Evolutionary conservation across 2,329 filamentous ascomycete genomes (phyloP).

Genomic region (Calcarisporium arbuscula): DNA sequence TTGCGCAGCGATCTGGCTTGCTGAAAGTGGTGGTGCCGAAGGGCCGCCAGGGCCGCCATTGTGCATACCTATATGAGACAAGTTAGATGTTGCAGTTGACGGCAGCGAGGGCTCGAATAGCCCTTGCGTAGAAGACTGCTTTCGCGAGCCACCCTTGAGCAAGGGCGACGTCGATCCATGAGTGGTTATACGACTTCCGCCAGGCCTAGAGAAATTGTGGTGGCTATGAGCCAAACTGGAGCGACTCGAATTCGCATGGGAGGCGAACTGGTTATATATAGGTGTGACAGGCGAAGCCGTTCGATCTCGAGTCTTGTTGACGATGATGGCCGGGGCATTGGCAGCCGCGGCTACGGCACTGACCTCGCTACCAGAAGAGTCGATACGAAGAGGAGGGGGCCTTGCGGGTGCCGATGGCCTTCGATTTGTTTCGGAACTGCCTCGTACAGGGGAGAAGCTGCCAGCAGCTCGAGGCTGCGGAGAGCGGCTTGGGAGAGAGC

Average conservation of each 20-base stretch:
- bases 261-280: conserved; percentile 41
- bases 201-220: conserved; percentile 55
- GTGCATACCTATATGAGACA: conserved; percentile 42
- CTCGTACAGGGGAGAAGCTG: conserved; percentile 49
- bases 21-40: conserved; percentile 35
- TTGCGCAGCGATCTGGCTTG: conserved; percentile 77
- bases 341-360: conserved; percentile 2
- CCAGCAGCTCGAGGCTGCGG: conserved; percentile 43
- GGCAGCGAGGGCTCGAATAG: conserved; percentile 70
- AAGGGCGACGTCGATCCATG: conserved; percentile 23
- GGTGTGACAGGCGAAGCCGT: conserved; percentile 35
- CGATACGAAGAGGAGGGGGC: conserved; percentile 27
- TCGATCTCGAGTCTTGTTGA: conserved; percentile 40
- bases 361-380: conserved; percentile 24
- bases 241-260: conserved; percentile 41
- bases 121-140: conserved; percentile 67
- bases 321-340: conserved; percentile 28
- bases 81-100: conserved; percentile 50
- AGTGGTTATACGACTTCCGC: conserved; percentile 22
- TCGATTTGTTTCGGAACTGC: conserved; percentile 19
- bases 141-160: conserved; percentile 47
- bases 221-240: conserved; percentile 35
- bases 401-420: conserved; percentile 18
- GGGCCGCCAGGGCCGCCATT: conserved; percentile 35
- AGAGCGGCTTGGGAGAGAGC: too few relatives aligned